phyloP scores from a whole-genome alignment of 129 eudicot genomes.

The Mikania micrantha region DNA sequence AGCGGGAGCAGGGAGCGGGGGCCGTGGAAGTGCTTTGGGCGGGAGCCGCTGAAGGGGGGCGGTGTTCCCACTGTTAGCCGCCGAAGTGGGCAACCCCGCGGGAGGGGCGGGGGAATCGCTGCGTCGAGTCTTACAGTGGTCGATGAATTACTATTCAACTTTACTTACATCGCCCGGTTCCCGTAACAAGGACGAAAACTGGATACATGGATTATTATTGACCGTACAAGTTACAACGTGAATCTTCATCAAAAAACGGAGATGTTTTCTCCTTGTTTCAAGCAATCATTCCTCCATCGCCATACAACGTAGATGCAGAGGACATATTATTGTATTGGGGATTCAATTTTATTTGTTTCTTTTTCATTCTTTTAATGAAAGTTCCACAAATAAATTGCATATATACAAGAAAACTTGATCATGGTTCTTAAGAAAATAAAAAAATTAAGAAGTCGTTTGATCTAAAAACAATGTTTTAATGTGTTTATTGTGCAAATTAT shows the following conservation, averaged over 20 bases:
- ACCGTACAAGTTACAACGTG: conserved; percentile 20
- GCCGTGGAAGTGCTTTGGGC: too few relatives aligned
- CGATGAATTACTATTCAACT: too few relatives aligned
- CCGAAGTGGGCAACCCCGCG: too few relatives aligned
- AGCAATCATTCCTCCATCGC: conserved; percentile 17
- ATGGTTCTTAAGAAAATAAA: neutral
- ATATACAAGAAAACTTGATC: neutral
- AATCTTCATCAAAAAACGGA: conserved; percentile 26
- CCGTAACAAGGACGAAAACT: too few relatives aligned
- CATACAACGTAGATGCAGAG: conserved; percentile 10
- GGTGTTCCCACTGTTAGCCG: too few relatives aligned
- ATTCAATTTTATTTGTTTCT: neutral
- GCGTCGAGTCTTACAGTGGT: too few relatives aligned
- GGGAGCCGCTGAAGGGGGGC: too few relatives aligned
- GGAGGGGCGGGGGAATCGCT: too few relatives aligned
- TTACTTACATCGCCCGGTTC: too few relatives aligned
- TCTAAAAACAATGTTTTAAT: conserved; percentile 5
- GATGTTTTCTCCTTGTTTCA: conserved; percentile 33
- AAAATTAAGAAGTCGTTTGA: neutral
- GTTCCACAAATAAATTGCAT: neutral
- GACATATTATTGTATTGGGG: neutral
- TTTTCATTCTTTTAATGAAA: neutral
- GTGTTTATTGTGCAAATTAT: neutral
- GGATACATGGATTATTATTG: too few relatives aligned
- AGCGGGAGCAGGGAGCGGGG: too few relatives aligned